Evolutionary conservation across 139 green algal genomes (phyloP).

Genomic region (Micromonas pusilla): DNA sequence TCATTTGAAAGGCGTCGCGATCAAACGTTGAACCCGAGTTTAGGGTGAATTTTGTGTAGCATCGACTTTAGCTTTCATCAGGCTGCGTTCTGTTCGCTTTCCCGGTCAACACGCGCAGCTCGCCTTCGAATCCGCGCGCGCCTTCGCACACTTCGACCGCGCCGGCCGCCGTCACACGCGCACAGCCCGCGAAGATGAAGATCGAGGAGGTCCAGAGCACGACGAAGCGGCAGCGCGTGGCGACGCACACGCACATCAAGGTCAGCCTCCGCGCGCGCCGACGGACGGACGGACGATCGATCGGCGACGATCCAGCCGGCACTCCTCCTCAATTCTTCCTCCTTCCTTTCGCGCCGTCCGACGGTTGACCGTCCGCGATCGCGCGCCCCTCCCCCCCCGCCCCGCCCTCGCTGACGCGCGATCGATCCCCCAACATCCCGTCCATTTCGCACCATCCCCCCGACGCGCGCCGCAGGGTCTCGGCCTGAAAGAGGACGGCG

Average conservation of each 20-base stretch:
- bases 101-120: no score
- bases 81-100: no score
- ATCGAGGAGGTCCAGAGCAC: conserved; percentile 93
- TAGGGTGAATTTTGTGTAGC: no score
- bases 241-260: conserved; percentile 98
- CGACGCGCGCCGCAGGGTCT: conserved; percentile 18
- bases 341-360: background rate
- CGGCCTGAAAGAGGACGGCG: conserved; percentile 61
- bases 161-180: background rate
- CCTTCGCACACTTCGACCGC: no score
- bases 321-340: background rate
- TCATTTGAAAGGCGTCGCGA: no score
- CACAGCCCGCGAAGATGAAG: conserved; percentile 30
- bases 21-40: no score
- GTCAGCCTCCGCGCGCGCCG: conserved; percentile 34
- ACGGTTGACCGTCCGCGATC: no score
- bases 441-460: background rate
- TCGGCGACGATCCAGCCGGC: no score
- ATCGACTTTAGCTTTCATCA: no score
- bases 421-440: background rate
- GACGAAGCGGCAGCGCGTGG: conserved; percentile 87
- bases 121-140: no score
- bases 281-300: background rate
- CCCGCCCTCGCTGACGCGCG: no score
- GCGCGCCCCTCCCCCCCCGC: no score